Evolutionary conservation across 2,329 filamentous ascomycete genomes (phyloP), one percentile per base, ranked within the genome.

Genomic region (Fonsecaea monophora): DNA sequence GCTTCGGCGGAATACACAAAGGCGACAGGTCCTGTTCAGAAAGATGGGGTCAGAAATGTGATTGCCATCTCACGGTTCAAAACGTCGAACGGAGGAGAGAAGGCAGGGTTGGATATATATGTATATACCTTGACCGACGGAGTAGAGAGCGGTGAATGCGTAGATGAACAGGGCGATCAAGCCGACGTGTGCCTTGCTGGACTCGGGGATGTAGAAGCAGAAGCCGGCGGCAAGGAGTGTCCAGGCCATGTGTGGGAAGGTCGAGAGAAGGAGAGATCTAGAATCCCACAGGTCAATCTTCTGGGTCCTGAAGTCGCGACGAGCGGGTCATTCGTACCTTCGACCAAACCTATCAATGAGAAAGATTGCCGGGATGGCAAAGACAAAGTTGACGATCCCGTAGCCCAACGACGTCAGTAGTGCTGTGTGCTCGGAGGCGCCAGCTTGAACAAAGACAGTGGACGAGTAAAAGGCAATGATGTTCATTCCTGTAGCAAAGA

Each of bases 271-370:
- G 8, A 90, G 80, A 70, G 87, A 88, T 45, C 57, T 45, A 32
- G 21, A 6, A 1, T 21, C 25, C 57, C 15, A 45, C 1, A 18
- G 5, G 45, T 50, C 21, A 50, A 30, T 12, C 30, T 1, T 32
- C 1, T 12, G 3, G 9, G 15, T 50, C 4, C 12, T 10, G 4
- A 18, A 1, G 5, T 30, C 9, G 45, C 45, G 12, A 15, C 12
- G 25, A 2, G 5, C 12, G 6, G 15, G 12, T 30, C 3, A 13
- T 18, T 30, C 21, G 21, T 34, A 48, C 21, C 88, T 82, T 2
- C 89, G 84, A 7, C 89, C 89, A 65, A 88, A 89, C 0, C 84
- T 89, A 73, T 91, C 88, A 68, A 90, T 90, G 4, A 87, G 89
- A 35, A 38, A 70, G 8, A 72, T 10, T 7, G 87, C 86, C 0